These are phyloP conservation scores for Boletus edulis DNA, from an alignment of 768 basidiomycete genomes.

Conservation along the genomic window DNA sequence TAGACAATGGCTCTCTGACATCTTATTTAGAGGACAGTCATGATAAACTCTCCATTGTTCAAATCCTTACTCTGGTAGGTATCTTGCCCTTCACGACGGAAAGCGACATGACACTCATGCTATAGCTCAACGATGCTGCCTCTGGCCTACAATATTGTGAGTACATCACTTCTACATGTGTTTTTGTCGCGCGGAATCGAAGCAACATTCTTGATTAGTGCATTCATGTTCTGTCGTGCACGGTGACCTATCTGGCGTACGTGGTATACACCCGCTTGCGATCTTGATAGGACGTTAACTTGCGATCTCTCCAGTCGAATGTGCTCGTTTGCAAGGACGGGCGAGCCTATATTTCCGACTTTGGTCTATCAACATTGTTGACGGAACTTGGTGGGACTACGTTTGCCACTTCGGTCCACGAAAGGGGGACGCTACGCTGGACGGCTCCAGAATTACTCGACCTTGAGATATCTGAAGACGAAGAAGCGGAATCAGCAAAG, in stretches of 20 bases:
- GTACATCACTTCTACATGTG: neutral
- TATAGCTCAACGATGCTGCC: slow-evolving; percentile 17
- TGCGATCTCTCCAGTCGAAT: slow-evolving; percentile 7
- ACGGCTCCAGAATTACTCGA: slow-evolving; percentile 32
- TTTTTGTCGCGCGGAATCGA: neutral
- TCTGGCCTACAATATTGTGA: slow-evolving; percentile 20
- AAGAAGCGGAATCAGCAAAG: slow-evolving; percentile 12
- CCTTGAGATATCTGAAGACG: slow-evolving; percentile 7
- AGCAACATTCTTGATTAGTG: slow-evolving; percentile 1
- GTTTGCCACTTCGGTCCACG: slow-evolving; percentile 35
- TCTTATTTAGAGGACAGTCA: slow-evolving; percentile 17
- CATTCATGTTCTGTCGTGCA: slow-evolving; percentile 17
- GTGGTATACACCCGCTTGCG: neutral
- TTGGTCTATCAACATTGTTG: slow-evolving; percentile 43
- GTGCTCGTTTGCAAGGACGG: slow-evolving; percentile 14
- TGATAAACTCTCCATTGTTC: slow-evolving; percentile 2
- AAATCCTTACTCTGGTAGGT: slow-evolving; percentile 8
- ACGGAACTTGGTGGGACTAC: slow-evolving; percentile 36
- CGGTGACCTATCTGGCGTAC: slow-evolving; percentile 23
- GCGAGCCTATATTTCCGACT: slow-evolving; percentile 34
- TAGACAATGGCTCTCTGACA: slow-evolving; percentile 22
- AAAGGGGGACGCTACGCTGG: slow-evolving; percentile 30
- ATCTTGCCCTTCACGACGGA: neutral
- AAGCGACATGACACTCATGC: neutral
- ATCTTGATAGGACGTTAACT: neutral